phyloP scores from a whole-genome alignment of 2,329 filamentous ascomycete species.

The Corinectria fuckeliana region DNA sequence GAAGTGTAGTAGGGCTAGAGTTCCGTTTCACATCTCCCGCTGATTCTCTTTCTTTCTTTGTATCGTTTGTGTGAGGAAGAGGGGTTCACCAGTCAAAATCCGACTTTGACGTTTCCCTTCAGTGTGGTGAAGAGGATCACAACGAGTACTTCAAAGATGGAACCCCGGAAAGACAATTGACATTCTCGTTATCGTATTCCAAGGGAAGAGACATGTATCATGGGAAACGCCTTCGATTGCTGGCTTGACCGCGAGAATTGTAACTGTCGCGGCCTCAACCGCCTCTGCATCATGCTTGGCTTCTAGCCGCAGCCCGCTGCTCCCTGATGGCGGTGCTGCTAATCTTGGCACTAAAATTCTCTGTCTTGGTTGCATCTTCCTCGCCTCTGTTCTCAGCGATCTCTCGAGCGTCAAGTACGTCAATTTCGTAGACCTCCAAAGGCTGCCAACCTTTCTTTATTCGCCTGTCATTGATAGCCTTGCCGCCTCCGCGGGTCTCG shows the following conservation, averaged over 20 bases:
- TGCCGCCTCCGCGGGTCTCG: slow-evolving; percentile 84
- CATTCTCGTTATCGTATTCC: background rate
- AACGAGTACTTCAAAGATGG: background rate
- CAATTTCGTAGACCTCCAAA: slow-evolving; percentile 85
- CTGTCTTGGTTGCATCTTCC: slow-evolving; percentile 50
- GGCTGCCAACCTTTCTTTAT: slow-evolving; percentile 75
- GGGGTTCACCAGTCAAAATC: background rate
- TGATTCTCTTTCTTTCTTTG: background rate
- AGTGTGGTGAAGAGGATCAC: background rate
- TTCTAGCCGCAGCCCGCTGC: slow-evolving; percentile 48
- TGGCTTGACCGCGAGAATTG: too few species aligned
- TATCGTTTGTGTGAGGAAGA: background rate
- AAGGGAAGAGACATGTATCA: too few species aligned
- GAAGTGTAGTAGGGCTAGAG: background rate
- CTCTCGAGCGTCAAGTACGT: slow-evolving; percentile 73
- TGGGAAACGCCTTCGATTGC: too few species aligned
- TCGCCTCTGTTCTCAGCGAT: slow-evolving; percentile 52
- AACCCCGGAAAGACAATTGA: background rate
- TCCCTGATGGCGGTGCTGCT: slow-evolving; percentile 86
- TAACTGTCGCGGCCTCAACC: too few species aligned
- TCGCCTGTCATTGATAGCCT: slow-evolving; percentile 85
- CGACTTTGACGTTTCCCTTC: background rate
- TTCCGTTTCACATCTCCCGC: background rate
- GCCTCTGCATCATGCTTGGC: slow-evolving; percentile 2
- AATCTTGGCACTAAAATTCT: slow-evolving; percentile 81